These are phyloP conservation scores for Trichosanthes cucumerina DNA, from an alignment of 306 rosid genomes.

Conservation along the genomic window DNA sequence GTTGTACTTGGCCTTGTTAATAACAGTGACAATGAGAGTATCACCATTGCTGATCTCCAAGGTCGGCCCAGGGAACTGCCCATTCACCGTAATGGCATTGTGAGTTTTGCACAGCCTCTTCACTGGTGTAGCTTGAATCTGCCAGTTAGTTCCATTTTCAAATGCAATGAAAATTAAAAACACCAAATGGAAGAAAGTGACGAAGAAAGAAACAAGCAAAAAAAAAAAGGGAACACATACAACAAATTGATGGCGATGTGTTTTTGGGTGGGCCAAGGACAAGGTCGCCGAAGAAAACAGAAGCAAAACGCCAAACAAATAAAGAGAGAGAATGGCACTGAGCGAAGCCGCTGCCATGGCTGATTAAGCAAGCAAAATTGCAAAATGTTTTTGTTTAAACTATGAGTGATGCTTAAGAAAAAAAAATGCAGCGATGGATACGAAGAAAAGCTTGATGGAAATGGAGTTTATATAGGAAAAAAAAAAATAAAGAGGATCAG, in stretches of 20 bases:
- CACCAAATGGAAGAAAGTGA: neutral
- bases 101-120: constrained; percentile 99
- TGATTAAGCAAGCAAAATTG: neutral
- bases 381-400: neutral
- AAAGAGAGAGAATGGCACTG: constrained; percentile 12
- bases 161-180: neutral
- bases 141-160: neutral
- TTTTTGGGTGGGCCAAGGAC: constrained; percentile 40
- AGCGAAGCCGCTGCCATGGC: neutral
- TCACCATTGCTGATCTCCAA: constrained; percentile 79
- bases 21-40: constrained; percentile 62
- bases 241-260: constrained; percentile 62
- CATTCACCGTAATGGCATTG: constrained; percentile 69
- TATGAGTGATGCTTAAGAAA: constrained; percentile 10
- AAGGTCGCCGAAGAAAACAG: constrained; percentile 37
- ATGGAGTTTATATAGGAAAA: neutral
- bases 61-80: constrained; percentile 85
- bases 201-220: neutral
- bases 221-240: constrained; percentile 31
- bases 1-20: constrained; percentile 77
- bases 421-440: neutral
- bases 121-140: constrained; percentile 90
- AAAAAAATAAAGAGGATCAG: neutral
- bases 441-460: neutral
- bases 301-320: constrained; percentile 33